Evolutionary conservation across 2,329 filamentous ascomycete genomes (phyloP).

Genomic region (Fusarium euwallaceae): DNA sequence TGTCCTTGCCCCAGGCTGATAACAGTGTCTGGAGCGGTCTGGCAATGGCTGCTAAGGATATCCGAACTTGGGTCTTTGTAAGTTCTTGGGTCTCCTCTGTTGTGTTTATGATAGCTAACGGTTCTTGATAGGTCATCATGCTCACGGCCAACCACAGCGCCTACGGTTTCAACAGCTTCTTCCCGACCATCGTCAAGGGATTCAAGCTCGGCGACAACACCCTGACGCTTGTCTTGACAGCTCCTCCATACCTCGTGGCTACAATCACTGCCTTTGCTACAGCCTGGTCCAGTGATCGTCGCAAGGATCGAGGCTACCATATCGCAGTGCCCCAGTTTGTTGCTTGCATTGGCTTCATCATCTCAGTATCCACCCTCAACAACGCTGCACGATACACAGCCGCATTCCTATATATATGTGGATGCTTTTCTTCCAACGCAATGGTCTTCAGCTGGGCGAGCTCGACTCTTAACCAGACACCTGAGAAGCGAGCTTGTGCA

Average conservation of each 20-base stretch:
- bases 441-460: slow-evolving; percentile 54
- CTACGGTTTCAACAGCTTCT: slow-evolving; percentile 46
- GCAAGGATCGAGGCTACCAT: slow-evolving; percentile 39
- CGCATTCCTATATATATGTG: slow-evolving; percentile 36
- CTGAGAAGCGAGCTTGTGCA: slow-evolving; percentile 50
- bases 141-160: slow-evolving; percentile 38
- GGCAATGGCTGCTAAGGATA: slow-evolving; percentile 39
- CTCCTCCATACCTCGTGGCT: slow-evolving; percentile 44
- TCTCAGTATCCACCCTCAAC: not conserved
- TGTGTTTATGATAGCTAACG: slow-evolving; percentile 5
- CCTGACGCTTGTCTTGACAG: slow-evolving; percentile 40
- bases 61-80: slow-evolving; percentile 43
- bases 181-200: slow-evolving; percentile 41
- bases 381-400: slow-evolving; percentile 29
- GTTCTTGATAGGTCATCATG: slow-evolving; percentile 13
- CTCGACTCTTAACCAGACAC: slow-evolving; percentile 50
- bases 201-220: slow-evolving; percentile 34
- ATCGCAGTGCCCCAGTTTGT: slow-evolving; percentile 14
- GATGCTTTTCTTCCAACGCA: slow-evolving; percentile 48
- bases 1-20: slow-evolving; percentile 31
- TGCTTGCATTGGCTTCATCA: not conserved
- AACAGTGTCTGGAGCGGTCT: slow-evolving; percentile 36
- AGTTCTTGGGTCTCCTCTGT: not conserved
- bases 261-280: slow-evolving; percentile 27
- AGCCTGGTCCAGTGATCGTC: slow-evolving; percentile 37